Evolutionary conservation across 306 rosid species (phyloP).

Genomic region (Gillenia trifoliata): DNA sequence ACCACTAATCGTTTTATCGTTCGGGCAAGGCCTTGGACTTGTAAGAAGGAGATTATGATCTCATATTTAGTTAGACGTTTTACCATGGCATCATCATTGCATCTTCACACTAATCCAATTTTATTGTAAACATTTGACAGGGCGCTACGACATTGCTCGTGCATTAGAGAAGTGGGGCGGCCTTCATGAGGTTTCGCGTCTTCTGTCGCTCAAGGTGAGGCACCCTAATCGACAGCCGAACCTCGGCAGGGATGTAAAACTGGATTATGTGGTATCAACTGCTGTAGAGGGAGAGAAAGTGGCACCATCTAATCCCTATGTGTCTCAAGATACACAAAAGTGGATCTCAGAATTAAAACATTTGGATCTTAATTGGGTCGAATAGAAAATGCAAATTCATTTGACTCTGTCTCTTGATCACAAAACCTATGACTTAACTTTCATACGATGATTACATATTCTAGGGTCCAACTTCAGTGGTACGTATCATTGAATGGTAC

Average conservation of each 20-base stretch:
- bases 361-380: constrained; percentile 76
- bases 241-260: constrained; percentile 46
- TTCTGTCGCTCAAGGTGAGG: constrained; percentile 69
- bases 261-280: constrained; percentile 26
- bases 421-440: background rate
- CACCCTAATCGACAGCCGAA: constrained; percentile 49
- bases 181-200: constrained; percentile 84
- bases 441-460: background rate
- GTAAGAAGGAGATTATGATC: background rate
- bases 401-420: too few species aligned
- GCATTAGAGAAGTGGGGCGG: constrained; percentile 98
- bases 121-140: constrained; percentile 21
- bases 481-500: too few species aligned
- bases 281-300: constrained; percentile 36
- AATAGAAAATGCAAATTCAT: constrained; percentile 26
- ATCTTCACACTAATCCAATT: background rate
- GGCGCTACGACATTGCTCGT: constrained; percentile 84
- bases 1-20: background rate
- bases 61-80: background rate
- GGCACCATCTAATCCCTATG: constrained; percentile 40
- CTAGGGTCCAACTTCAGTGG: too few species aligned
- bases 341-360: constrained; percentile 70
- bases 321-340: constrained; percentile 65
- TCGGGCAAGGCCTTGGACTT: background rate
- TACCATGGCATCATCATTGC: background rate